These are phyloP conservation scores for Aulographum hederae DNA, from an alignment of 2,329 filamentous ascomycete species.

Conservation along the genomic window DNA sequence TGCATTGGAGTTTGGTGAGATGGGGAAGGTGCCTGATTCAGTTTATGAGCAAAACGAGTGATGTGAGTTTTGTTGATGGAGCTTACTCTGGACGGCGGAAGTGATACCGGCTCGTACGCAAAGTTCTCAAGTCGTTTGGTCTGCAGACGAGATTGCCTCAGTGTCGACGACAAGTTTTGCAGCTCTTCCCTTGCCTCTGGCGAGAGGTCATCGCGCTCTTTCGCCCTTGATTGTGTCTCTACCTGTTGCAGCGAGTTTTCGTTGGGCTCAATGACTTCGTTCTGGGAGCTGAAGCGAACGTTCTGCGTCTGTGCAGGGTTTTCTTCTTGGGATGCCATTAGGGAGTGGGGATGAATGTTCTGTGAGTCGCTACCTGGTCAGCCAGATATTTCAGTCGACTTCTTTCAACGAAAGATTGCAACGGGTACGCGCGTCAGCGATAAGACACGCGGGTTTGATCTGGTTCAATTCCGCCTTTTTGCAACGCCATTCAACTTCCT, in stretches of 20 bases:
- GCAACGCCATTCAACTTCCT: too few species aligned
- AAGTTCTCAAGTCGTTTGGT: constrained; percentile 71
- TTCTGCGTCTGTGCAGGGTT: constrained; percentile 7
- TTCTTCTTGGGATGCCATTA: neutral
- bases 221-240: constrained; percentile 10
- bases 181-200: constrained; percentile 42
- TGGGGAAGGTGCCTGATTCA: constrained; percentile 30
- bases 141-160: constrained; percentile 62
- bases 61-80: too few species aligned
- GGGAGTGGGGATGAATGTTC: too few species aligned
- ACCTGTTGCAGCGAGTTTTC: constrained; percentile 14
- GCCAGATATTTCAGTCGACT: too few species aligned
- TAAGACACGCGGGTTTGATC: too few species aligned
- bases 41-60: constrained; percentile 9
- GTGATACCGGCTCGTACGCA: constrained; percentile 76
- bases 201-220: constrained; percentile 14
- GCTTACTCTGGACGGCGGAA: constrained; percentile 69
- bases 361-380: too few species aligned
- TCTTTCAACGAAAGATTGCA: too few species aligned
- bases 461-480: too few species aligned
- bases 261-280: constrained; percentile 18
- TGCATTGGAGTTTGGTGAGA: constrained; percentile 29
- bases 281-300: constrained; percentile 21
- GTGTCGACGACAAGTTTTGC: constrained; percentile 49
- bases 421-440: too few species aligned